These are phyloP conservation scores for Conticribra weissflogii DNA, from an alignment of 108 stramenopile species.

Conservation along the genomic window DNA sequence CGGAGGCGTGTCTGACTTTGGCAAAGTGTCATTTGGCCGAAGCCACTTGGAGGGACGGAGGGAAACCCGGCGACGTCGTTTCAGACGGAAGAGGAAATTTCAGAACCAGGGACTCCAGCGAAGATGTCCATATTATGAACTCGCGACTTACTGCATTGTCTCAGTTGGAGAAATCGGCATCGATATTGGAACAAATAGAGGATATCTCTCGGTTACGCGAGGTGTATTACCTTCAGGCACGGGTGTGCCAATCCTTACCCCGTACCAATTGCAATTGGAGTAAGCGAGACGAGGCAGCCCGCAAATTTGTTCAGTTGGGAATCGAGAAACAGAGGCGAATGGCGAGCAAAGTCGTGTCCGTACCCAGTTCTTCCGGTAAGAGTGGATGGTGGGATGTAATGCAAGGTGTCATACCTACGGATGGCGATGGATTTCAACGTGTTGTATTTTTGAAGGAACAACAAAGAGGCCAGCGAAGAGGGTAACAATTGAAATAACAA, in stretches of 20 bases:
- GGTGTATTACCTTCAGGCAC: slow-evolving; percentile 71
- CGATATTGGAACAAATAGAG: slow-evolving; percentile 59
- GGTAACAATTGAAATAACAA: too few species aligned
- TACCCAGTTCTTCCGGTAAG: too few species aligned
- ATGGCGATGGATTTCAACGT: neutral
- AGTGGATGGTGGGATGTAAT: neutral
- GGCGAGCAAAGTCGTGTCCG: slow-evolving; percentile 1
- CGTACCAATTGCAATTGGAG: neutral
- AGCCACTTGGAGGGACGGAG: slow-evolving; percentile 26
- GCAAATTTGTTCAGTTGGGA: slow-evolving; percentile 23
- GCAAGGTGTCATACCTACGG: slow-evolving; percentile 1
- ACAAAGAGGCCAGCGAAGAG: too few species aligned
- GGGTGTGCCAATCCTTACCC: slow-evolving; percentile 43
- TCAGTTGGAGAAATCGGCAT: slow-evolving; percentile 31
- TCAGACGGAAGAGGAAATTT: too few species aligned
- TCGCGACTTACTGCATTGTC: slow-evolving; percentile 34
- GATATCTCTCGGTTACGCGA: slow-evolving; percentile 59
- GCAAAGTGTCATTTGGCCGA: slow-evolving; percentile 70
- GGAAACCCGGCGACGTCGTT: too few species aligned
- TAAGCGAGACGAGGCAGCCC: slow-evolving; percentile 41
- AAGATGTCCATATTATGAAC: too few species aligned
- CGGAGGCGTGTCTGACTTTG: slow-evolving; percentile 76
- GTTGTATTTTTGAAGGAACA: too few species aligned
- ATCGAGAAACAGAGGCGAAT: neutral
- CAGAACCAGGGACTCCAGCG: too few species aligned